A percentile compares a stretch with the other conserved stretches of the same genome.
Evolutionary conservation across 164 flowering plant genomes (phyloP).

Genomic region (Chloranthus sessilifolius): DNA sequence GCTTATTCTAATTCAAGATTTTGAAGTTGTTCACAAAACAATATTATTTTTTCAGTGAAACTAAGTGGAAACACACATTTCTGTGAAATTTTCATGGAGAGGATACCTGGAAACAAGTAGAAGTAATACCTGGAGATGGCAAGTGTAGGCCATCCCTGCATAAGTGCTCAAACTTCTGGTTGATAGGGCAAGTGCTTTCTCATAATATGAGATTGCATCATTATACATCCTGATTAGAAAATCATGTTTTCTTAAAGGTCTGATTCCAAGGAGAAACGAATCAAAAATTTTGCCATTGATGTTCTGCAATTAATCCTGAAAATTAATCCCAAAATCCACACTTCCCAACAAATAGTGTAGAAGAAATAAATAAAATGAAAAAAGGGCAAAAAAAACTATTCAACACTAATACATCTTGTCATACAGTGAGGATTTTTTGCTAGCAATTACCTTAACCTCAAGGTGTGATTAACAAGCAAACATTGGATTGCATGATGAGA

Average conservation of each 20-base stretch:
- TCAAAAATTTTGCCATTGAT: neutral
- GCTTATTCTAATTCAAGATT: neutral
- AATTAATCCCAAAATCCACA: too few relatives aligned
- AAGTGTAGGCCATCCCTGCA: conserved; percentile 96
- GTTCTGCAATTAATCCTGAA: neutral
- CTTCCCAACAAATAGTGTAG: too few relatives aligned
- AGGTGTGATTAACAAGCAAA: too few relatives aligned
- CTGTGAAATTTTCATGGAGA: neutral
- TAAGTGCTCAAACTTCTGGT: conserved; percentile 88
- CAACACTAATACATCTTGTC: neutral
- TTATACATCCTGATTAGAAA: conserved; percentile 52
- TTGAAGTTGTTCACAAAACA: too few relatives aligned
- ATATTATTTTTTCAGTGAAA: too few relatives aligned
- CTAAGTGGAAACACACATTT: too few relatives aligned
- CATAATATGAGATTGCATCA: conserved; percentile 82
- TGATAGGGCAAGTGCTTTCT: conserved; percentile 86
- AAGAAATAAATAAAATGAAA: too few relatives aligned
- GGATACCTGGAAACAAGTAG: neutral
- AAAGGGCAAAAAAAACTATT: neutral
- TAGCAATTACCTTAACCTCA: too few relatives aligned
- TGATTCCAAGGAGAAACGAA: neutral
- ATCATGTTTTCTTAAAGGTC: too few relatives aligned
- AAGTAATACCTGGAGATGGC: conserved; percentile 79
- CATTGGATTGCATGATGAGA: too few relatives aligned
- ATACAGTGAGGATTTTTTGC: too few relatives aligned